Conservation (phyloP, 768 basidiomycete genomes). For the Mycena vitilis region DNA sequence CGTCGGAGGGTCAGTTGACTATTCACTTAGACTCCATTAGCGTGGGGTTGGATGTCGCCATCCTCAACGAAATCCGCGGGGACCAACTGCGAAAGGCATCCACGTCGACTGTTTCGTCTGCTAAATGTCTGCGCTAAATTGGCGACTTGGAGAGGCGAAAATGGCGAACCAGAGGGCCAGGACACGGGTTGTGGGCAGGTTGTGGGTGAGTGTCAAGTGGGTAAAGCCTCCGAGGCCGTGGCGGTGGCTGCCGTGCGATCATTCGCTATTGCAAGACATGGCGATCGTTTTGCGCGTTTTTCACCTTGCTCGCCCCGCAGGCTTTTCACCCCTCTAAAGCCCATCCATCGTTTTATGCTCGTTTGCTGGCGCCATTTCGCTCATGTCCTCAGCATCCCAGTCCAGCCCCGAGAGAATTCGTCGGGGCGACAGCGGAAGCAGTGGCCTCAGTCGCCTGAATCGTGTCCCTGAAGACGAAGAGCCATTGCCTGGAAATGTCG, state of each 20-base stretch:
- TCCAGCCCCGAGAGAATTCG: constrained; percentile 50
- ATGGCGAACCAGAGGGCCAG: no score
- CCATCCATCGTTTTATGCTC: constrained; percentile 1
- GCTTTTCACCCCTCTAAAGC: background rate
- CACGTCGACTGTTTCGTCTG: background rate
- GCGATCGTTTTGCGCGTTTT: constrained; percentile 8
- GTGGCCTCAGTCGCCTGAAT: constrained; percentile 37
- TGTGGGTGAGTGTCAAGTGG: background rate
- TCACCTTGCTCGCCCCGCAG: background rate
- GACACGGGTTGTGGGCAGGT: background rate
- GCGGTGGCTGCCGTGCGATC: background rate
- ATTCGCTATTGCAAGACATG: constrained; percentile 4
- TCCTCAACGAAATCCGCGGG: background rate
- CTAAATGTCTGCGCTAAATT: background rate
- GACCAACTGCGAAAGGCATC: background rate
- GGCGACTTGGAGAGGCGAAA: no score
- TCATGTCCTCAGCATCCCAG: background rate
- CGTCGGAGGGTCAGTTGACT: background rate
- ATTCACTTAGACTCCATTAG: background rate
- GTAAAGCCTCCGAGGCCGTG: background rate
- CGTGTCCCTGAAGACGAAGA: constrained; percentile 54
- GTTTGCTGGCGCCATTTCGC: background rate
- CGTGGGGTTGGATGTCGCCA: background rate
- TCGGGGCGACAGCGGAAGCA: constrained; percentile 32
- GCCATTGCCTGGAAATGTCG: constrained; percentile 46